Evolutionary conservation across 306 rosid species (phyloP).

Genomic region (Oxytropis ochrocephala): DNA sequence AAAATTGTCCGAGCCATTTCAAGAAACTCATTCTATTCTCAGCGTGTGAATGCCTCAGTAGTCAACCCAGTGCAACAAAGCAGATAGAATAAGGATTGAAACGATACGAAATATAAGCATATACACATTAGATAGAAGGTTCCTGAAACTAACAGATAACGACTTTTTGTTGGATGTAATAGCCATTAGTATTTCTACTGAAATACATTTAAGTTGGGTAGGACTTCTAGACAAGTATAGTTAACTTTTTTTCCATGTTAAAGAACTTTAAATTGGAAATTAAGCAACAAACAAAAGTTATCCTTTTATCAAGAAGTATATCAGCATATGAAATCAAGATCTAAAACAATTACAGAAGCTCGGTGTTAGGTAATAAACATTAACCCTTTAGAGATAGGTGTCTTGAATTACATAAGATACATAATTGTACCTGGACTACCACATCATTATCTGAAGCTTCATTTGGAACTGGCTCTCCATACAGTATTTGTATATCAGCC

Average conservation of each 20-base stretch:
- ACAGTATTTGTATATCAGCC: constrained; percentile 39
- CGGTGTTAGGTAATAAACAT: background rate
- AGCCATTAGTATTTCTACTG: background rate
- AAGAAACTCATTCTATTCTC: constrained; percentile 2
- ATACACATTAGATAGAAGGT: background rate
- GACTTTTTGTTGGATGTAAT: background rate
- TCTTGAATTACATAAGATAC: constrained; percentile 13
- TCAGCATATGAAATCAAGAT: background rate
- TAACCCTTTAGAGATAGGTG: background rate
- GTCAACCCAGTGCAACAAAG: background rate
- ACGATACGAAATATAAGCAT: background rate
- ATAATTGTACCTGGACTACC: constrained; percentile 43
- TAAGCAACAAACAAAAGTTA: background rate
- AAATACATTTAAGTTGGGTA: background rate
- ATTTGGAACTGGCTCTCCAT: constrained; percentile 26
- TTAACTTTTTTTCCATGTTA: background rate
- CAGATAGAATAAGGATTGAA: constrained; percentile 13
- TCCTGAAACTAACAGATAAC: background rate
- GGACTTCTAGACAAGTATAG: background rate
- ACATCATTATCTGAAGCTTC: constrained; percentile 29
- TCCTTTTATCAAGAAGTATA: constrained; percentile 5
- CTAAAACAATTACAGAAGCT: background rate
- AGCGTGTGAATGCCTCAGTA: constrained; percentile 8
- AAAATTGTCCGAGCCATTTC: constrained; percentile 12
- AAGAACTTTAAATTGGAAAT: background rate